A percentile compares a stretch with the other conserved stretches of the same genome.
phyloP scores from a whole-genome alignment of 2,329 filamentous ascomycete species.

The Hypoxylon sp. region DNA sequence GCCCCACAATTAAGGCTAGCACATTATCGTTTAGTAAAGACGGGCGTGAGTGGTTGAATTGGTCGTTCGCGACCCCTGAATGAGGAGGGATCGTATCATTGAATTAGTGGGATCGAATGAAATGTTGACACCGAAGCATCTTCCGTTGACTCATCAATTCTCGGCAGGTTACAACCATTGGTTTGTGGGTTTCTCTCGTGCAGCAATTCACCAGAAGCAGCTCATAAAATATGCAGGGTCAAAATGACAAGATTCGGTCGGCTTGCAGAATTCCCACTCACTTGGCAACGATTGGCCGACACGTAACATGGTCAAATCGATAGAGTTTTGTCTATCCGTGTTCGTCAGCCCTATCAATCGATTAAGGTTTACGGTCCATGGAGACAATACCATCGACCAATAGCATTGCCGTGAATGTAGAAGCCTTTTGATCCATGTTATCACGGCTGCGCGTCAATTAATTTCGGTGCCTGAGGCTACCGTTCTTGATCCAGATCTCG shows the following conservation, averaged over 20 bases:
- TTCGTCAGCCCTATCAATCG: slow-evolving; percentile 45
- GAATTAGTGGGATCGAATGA: slow-evolving; percentile 35
- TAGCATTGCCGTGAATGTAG: slow-evolving; percentile 35
- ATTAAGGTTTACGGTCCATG: slow-evolving; percentile 29
- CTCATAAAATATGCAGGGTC: slow-evolving; percentile 23
- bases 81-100: slow-evolving; percentile 29
- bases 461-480: slow-evolving; percentile 50
- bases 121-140: slow-evolving; percentile 42
- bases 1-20: slow-evolving; percentile 44
- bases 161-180: slow-evolving; percentile 27
- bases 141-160: slow-evolving; percentile 39
- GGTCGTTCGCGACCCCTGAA: slow-evolving; percentile 25
- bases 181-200: slow-evolving; percentile 11
- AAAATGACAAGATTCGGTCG: slow-evolving; percentile 32
- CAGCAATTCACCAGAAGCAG: slow-evolving; percentile 19
- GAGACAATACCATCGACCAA: slow-evolving; percentile 33
- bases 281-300: slow-evolving; percentile 37
- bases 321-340: slow-evolving; percentile 20
- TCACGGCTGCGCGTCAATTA: slow-evolving; percentile 35
- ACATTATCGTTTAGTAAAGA: slow-evolving; percentile 22
- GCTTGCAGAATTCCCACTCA: neutral
- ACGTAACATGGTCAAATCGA: slow-evolving; percentile 28
- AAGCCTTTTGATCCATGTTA: slow-evolving; percentile 33
- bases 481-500: slow-evolving; percentile 25
- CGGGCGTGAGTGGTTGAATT: slow-evolving; percentile 28